Base-by-base conservation (phyloP, 1,139 yeast genomes). In the Hanseniaspora uvarum region DNA sequence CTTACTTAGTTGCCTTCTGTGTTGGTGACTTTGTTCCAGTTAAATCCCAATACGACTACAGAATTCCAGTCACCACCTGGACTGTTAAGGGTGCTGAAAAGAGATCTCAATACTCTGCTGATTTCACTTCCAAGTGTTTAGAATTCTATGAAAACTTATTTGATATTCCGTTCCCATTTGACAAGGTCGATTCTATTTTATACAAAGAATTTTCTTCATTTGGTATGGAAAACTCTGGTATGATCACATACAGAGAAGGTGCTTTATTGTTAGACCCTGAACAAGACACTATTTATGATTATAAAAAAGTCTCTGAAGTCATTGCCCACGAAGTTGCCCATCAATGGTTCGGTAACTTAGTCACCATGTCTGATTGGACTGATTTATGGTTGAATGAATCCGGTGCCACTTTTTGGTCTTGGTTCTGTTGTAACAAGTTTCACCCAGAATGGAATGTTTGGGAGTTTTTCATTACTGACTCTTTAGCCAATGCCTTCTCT, bases 301-400 rank as follows among this genome's bases (percentile, higher is more conserved):
- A 81, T 68, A 81, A 80, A 64, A 80, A 86, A 61, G 94, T 86
- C 12, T 86, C 92, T 19, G 89, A 86, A 66, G 95, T 86, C 41
- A 87, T 86, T 48, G 86, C 83, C 67, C 95, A 86, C 71, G 95
- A 86, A 70, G 75, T 86, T 65, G 95, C 95, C 26, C 95, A 86
- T 67, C 95, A 86, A 70, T 86, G 95, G 95, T 86, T 86, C 67
- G 95, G 95, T 60, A 83, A 86, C 69, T 73, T 86, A 63, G 95
- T 86, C 57, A 86, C 95, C 58, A 86, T 86, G 95, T 86, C 85
- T 62, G 86, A 92, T 87, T 86, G 95, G 95, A 94, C 86, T 68
- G 94, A 86, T 57, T 76, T 86, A 59, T 86, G 95, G 94, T 76
- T 86, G 60, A 86, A 86, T 68, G 95, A 86, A 70, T 95, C 95